Percentiles rank a stretch among this genome's conserved stretches.
Evolutionary conservation across 495 filamentous ascomycete genomes (phyloP).

Genomic region (Tetracladium setigerum): DNA sequence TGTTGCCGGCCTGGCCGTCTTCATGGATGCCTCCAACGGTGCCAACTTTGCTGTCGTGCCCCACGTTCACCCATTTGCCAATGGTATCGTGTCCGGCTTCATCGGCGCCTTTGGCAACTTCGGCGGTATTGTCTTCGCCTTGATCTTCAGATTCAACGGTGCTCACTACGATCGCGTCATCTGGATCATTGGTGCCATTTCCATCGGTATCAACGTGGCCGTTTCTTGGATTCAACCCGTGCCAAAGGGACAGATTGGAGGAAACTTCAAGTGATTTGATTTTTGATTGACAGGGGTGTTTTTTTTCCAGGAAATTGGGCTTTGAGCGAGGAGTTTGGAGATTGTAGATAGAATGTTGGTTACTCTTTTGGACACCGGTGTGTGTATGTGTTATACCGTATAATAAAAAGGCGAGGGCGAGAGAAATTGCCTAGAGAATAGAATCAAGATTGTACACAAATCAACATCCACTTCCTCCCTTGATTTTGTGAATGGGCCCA

Average conservation of each 20-base stretch:
- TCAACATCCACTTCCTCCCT: too few relatives aligned
- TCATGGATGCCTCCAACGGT: conserved; percentile 79
- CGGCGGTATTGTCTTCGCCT: conserved; percentile 77
- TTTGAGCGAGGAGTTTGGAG: too few relatives aligned
- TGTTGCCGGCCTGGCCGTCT: conserved; percentile 63
- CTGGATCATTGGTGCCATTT: conserved; percentile 79
- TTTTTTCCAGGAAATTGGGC: too few relatives aligned
- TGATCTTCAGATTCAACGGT: conserved; percentile 75
- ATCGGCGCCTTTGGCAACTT: conserved; percentile 78
- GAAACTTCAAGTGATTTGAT: conserved; percentile 25
- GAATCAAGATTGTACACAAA: too few relatives aligned
- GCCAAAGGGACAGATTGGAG: conserved; percentile 60
- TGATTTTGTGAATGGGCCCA: too few relatives aligned
- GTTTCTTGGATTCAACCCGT: conserved; percentile 69
- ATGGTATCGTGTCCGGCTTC: conserved; percentile 62
- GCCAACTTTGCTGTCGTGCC: conserved; percentile 81
- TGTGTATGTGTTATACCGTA: too few relatives aligned
- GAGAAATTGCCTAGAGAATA: too few relatives aligned
- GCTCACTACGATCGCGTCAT: conserved; percentile 58
- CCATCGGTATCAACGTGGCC: conserved; percentile 55
- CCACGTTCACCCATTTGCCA: conserved; percentile 62
- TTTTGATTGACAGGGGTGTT: too few relatives aligned
- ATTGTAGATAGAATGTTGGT: too few relatives aligned
- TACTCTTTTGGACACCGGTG: too few relatives aligned
- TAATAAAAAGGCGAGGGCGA: too few relatives aligned